A percentile compares a stretch with the other conserved stretches of the same genome.
phyloP scores from a whole-genome alignment of 305 asterid genomes.

The Fraxinus latifolia region DNA sequence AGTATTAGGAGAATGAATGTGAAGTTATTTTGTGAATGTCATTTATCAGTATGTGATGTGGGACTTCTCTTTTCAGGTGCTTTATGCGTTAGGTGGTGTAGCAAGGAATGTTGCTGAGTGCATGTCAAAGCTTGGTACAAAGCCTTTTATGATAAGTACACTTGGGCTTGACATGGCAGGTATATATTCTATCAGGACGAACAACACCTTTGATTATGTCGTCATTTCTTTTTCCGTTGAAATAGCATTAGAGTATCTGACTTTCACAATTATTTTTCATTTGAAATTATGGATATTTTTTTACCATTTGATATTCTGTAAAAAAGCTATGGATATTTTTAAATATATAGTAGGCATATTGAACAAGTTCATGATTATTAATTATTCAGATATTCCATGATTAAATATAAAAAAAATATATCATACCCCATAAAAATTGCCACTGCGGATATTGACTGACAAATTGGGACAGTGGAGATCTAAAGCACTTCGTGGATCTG shows the following conservation, averaged over 20 bases:
- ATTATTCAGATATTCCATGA: not conserved
- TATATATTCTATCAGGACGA: conserved; percentile 26
- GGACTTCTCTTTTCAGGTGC: conserved; percentile 48
- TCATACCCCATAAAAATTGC: not conserved
- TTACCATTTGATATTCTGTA: not conserved
- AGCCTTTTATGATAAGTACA: conserved; percentile 85
- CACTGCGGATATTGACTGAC: not conserved
- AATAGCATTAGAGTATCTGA: not conserved
- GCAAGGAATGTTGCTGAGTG: conserved; percentile 95
- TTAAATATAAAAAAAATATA: not conserved
- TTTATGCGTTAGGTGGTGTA: conserved; percentile 77
- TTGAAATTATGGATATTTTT: not conserved
- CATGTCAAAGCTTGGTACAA: conserved; percentile 79
- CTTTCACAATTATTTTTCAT: not conserved
- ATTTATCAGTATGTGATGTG: not conserved
- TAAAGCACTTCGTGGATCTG: not conserved
- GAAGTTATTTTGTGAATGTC: not conserved
- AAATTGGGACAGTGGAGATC: not conserved
- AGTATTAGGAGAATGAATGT: not conserved
- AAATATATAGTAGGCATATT: not conserved
- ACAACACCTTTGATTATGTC: not conserved
- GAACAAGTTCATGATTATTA: not conserved
- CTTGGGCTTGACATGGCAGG: conserved; percentile 89
- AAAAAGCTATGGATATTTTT: not conserved
- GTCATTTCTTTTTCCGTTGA: not conserved